phyloP scores from a whole-genome alignment of 208 protist species.

The Acanthamoeba lenticulata region DNA sequence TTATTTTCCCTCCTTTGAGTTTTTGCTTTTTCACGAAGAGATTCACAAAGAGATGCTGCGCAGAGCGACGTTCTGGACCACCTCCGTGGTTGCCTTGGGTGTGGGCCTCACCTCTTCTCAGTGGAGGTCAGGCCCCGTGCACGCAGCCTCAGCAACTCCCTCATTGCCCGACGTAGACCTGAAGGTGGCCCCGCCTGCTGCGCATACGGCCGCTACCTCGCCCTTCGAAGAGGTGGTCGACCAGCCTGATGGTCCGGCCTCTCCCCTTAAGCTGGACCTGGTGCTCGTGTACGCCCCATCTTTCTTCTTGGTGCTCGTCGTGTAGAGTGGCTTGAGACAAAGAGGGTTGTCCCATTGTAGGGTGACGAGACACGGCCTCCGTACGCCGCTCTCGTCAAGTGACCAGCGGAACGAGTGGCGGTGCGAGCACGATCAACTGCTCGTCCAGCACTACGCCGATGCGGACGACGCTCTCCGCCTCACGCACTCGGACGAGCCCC shows the following conservation, averaged over 20 bases:
- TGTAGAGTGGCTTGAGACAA: not conserved
- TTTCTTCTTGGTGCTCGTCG: not conserved
- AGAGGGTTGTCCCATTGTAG: not conserved
- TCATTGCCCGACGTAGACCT: not conserved
- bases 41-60: too few relatives aligned
- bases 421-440: slow-evolving; percentile 41
- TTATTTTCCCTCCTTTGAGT: too few relatives aligned
- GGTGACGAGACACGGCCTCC: slow-evolving; percentile 18
- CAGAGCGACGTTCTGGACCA: too few relatives aligned
- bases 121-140: too few relatives aligned
- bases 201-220: not conserved
- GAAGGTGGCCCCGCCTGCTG: not conserved
- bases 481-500: not conserved
- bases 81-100: too few relatives aligned
- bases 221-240: too few relatives aligned
- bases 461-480: not conserved
- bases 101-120: too few relatives aligned
- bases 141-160: too few relatives aligned
- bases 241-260: not conserved
- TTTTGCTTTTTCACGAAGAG: too few relatives aligned
- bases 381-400: not conserved
- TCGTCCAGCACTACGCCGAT: slow-evolving; percentile 43
- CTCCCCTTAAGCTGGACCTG: not conserved
- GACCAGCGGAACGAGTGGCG: slow-evolving; percentile 10
- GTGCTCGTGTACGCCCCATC: not conserved